Evolutionary conservation across 441 rosid genomes (phyloP).

Genomic region (Sinapis alba): DNA sequence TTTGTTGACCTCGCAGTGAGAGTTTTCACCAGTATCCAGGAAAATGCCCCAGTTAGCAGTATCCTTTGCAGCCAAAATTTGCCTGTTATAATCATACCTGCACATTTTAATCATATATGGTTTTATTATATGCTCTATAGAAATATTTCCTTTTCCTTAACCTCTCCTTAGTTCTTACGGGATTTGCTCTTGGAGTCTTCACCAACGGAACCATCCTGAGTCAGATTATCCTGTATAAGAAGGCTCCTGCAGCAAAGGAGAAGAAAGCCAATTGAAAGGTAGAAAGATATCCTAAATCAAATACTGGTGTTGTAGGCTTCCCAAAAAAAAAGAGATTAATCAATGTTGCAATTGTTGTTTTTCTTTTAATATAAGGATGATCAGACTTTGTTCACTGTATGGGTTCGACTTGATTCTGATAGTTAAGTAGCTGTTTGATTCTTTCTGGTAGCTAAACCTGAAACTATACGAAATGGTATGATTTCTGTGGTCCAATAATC

Average conservation of each 20-base stretch:
- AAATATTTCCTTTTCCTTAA: slow-evolving; percentile 41
- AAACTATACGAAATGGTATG: not conserved
- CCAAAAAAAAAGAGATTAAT: slow-evolving; percentile 2
- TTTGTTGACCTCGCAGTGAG: slow-evolving; percentile 57
- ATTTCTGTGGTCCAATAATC: not conserved
- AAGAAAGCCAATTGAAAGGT: slow-evolving; percentile 59
- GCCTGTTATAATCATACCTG: not conserved
- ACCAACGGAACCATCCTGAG: slow-evolving; percentile 81
- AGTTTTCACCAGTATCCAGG: slow-evolving; percentile 92
- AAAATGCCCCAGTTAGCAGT: slow-evolving; percentile 86
- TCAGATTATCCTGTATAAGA: slow-evolving; percentile 72
- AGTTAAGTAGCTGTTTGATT: not conserved
- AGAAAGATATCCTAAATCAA: not conserved
- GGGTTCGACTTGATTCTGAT: not conserved
- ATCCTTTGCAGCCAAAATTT: slow-evolving; percentile 48
- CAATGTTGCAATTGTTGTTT: slow-evolving; percentile 13
- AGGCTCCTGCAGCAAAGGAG: slow-evolving; percentile 53
- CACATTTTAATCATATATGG: not conserved
- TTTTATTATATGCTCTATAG: not conserved
- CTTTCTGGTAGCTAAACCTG: not conserved
- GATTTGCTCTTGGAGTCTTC: slow-evolving; percentile 68
- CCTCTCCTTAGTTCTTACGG: slow-evolving; percentile 58
- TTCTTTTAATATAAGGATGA: not conserved
- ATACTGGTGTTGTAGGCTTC: slow-evolving; percentile 13
- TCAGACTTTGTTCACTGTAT: not conserved